Conservation (phyloP, 78 protist genomes). For the Mantamonas sphyraenae region DNA sequence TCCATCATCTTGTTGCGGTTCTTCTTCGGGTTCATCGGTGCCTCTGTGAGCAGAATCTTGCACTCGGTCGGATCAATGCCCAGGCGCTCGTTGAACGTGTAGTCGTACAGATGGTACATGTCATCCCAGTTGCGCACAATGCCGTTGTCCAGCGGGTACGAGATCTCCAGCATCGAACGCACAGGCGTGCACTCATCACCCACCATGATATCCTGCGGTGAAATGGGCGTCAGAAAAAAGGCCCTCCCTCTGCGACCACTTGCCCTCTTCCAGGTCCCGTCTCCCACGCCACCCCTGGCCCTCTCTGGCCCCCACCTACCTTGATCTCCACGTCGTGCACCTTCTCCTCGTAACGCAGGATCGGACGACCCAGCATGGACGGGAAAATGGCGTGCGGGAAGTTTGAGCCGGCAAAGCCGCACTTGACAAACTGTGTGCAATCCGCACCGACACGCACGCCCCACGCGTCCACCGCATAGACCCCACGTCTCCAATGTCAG, state of each 20-base stretch:
- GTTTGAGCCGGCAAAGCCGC: constrained; percentile 96
- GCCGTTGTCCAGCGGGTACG: constrained; percentile 94
- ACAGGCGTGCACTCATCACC: constrained; percentile 89
- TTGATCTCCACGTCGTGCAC: constrained; percentile 46
- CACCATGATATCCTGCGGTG: constrained; percentile 88
- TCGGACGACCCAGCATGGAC: constrained; percentile 96
- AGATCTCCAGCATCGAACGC: constrained; percentile 77
- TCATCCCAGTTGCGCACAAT: constrained; percentile 93
- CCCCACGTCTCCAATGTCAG: too few relatives aligned
- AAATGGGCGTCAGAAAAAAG: too few relatives aligned
- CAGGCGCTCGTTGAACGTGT: constrained; percentile 84
- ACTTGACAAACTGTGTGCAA: constrained; percentile 91
- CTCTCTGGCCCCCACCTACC: neutral
- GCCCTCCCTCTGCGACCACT: neutral
- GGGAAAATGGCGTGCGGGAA: constrained; percentile 95
- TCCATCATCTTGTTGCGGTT: constrained; percentile 73
- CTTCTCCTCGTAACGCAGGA: constrained; percentile 81
- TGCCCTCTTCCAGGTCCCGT: neutral
- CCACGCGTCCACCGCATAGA: too few relatives aligned
- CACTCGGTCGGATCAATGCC: constrained; percentile 74
- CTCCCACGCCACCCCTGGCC: too few relatives aligned
- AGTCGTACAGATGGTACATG: constrained; percentile 81
- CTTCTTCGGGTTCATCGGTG: constrained; percentile 88
- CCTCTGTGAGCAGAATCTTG: constrained; percentile 92
- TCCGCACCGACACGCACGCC: too few relatives aligned